Evolutionary conservation across 192 early-diverging fungal genomes (phyloP), one percentile per base, ranked within the genome.

Genomic region (Glomus cerebriforme): DNA sequence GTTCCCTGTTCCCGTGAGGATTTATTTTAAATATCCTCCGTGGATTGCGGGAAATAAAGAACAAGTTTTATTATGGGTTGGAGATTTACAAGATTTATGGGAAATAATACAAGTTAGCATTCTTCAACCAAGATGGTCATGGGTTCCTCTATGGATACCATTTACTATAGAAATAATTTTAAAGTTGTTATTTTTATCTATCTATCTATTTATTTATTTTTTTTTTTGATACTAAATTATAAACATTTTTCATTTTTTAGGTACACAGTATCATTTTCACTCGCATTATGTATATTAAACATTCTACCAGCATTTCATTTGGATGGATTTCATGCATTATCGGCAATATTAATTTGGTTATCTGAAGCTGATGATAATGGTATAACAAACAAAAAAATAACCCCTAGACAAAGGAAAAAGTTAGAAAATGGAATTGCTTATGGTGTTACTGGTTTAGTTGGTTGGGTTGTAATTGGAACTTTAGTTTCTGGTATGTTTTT

Each of bases 241-340:
- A 29, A 78, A 78, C 7, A 78, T 74, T 19, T 17, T 64, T 31
- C 6, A 13, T 31, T 24, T 10, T 24, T 39, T 67, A 92, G 87
- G 45, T 94, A 92, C 71, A 90, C 86, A 19, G 85, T 90, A 34
- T 91, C 92, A 13, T 90, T 94, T 59, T 91, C 92, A 15, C 58
- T 91, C 17, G 92, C 92, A 26, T 77, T 94, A 37, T 85, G 91
- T 7, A 45, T 94, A 9, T 76, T 94, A 26, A 94, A 94, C 75
- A 94, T 94, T 80, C 81, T 94, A 22, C 93, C 93, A 3, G 91
- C 91, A 10, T 86, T 87, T 54, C 82, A 89, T 62, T 81, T 94
- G 73, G 93, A 94, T 79, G 93, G 93, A n/a, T 83, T 92, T 54
- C 90, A 91, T 79, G 91, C 93, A 1, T 77, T 92, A 32, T 74